phyloP scores from a whole-genome alignment of 2,329 filamentous ascomycete species.

The Diplocarpon mali region DNA sequence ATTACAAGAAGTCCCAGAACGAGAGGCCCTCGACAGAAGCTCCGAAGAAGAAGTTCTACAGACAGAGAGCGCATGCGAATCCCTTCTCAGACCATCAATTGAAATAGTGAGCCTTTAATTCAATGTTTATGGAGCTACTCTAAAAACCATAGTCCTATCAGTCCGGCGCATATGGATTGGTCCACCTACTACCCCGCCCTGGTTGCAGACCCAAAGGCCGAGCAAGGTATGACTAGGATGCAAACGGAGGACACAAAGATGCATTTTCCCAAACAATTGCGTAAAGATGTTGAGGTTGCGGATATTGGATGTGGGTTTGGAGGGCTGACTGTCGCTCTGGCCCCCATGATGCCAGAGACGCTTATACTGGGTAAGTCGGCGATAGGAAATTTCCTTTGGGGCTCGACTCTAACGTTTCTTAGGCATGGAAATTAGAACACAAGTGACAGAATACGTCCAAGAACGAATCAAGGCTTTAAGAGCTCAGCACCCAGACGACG shows the following conservation, averaged over 20 bases:
- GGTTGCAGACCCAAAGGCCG: slow-evolving; percentile 31
- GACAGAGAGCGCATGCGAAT: slow-evolving; percentile 93
- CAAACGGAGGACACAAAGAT: slow-evolving; percentile 1
- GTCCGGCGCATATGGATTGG: slow-evolving; percentile 86
- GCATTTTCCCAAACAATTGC: slow-evolving; percentile 29
- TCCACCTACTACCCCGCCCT: slow-evolving; percentile 70
- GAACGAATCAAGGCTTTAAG: slow-evolving; percentile 78
- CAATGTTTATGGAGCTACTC: slow-evolving; percentile 10
- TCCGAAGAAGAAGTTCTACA: slow-evolving; percentile 91
- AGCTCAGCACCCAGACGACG: slow-evolving; percentile 42
- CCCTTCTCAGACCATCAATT: slow-evolving; percentile 92
- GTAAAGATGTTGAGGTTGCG: slow-evolving; percentile 74
- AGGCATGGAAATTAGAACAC: slow-evolving; percentile 87
- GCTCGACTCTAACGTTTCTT: slow-evolving; percentile 7
- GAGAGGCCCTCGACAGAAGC: slow-evolving; percentile 37
- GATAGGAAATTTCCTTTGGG: neutral
- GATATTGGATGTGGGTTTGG: slow-evolving; percentile 98
- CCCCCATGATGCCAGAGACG: slow-evolving; percentile 68
- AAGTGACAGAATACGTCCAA: slow-evolving; percentile 84
- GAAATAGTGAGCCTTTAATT: slow-evolving; percentile 56
- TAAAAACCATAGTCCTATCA: slow-evolving; percentile 50
- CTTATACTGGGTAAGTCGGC: slow-evolving; percentile 65
- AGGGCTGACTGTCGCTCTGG: slow-evolving; percentile 75
- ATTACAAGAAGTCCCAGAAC: slow-evolving; percentile 46
- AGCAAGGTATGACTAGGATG: slow-evolving; percentile 13